Base-by-base conservation (phyloP, 495 filamentous ascomycete genomes). In the Wilcoxina mikolae region DNA sequence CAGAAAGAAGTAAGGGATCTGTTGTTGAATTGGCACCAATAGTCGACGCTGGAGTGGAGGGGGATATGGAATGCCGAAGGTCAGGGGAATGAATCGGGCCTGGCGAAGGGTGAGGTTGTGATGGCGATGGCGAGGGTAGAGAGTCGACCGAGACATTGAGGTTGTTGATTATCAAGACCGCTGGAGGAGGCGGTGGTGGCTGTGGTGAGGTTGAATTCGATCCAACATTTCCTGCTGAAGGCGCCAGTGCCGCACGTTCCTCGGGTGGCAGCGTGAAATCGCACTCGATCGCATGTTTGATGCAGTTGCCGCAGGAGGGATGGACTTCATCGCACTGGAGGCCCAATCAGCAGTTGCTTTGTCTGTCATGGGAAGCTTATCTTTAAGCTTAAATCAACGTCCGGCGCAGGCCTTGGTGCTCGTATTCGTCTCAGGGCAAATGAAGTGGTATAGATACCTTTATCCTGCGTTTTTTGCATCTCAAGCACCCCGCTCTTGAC, bases 401-500 rank as follows among this genome's bases (percentile, higher is more conserved):
- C n/a, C n/a, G n/a, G n/a, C n/a, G 31, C 31, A 35, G 7, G 7
- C 31, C 7, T 46, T 18, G 12, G 18, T 17, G 18, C n/a, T 46
- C 28, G 27, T 24, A 33, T 44, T 56, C 24, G 28, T 15, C 22
- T 38, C 24, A 35, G 7, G 31, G 7, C 31, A 35, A 15, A 15
- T 7, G 31, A 15, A 15, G 7, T 7, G 7, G 7, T 7, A 35
- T 35, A 35, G 31, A n/a, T 68, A 78, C 77, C 73, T 81, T 81
- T 48, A 81, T 78, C 67, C 80, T 80, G 39, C 78, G 70, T 43
- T 67, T 64, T 68, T 82, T 82, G 68, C 78, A 82, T 33, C 77
- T 70, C 54, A 70, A 68, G 56, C 78, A 82, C 22, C 78, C 78
- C 39, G 75, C 70, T 53, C 78, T 69, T 42, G 74, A 78, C 68